These are phyloP conservation scores for Penicillium psychrofluorescens DNA, from an alignment of 495 filamentous ascomycete species.

Conservation along the genomic window DNA sequence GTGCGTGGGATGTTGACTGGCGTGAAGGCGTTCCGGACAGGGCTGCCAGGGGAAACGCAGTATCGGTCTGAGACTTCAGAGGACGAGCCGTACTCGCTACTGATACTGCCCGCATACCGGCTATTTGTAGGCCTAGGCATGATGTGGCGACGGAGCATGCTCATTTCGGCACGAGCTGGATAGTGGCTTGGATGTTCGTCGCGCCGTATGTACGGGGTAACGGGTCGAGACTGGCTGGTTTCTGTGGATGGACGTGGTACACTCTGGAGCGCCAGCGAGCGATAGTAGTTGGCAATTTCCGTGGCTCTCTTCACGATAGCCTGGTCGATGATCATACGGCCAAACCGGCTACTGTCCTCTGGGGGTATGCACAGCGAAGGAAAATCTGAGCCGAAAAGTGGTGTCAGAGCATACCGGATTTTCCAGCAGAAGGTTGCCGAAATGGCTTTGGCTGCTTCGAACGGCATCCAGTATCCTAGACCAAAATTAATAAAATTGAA, in stretches of 20 bases:
- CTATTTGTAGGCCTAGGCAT: slow-evolving; percentile 6
- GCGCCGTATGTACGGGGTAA: slow-evolving; percentile 1
- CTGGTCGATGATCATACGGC: slow-evolving; percentile 60
- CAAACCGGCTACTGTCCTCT: slow-evolving; percentile 47
- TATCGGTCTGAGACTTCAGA: slow-evolving; percentile 11
- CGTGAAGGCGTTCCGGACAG: slow-evolving; percentile 18
- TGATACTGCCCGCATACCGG: slow-evolving; percentile 13
- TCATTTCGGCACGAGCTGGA: slow-evolving; percentile 5
- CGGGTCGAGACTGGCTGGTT: slow-evolving; percentile 10
- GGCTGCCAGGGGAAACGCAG: slow-evolving; percentile 23
- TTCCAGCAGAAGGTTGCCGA: slow-evolving; percentile 81
- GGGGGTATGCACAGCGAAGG: slow-evolving; percentile 60
- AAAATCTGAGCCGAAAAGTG: slow-evolving; percentile 81
- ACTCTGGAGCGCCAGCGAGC: slow-evolving; percentile 22
- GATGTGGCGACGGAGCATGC: neutral
- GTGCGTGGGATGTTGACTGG: slow-evolving; percentile 29
- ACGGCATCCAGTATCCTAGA: slow-evolving; percentile 96
- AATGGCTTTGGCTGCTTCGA: slow-evolving; percentile 70
- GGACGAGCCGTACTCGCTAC: slow-evolving; percentile 19
- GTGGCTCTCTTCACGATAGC: slow-evolving; percentile 50
- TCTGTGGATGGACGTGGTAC: neutral
- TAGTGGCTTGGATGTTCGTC: neutral
- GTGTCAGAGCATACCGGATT: slow-evolving; percentile 78
- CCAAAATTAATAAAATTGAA: slow-evolving; percentile 3
- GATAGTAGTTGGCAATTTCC: slow-evolving; percentile 43